Percentiles rank a stretch among this genome's conserved stretches.
Evolutionary conservation across 495 filamentous ascomycete genomes (phyloP).

Genomic region (Podospora anserina): DNA sequence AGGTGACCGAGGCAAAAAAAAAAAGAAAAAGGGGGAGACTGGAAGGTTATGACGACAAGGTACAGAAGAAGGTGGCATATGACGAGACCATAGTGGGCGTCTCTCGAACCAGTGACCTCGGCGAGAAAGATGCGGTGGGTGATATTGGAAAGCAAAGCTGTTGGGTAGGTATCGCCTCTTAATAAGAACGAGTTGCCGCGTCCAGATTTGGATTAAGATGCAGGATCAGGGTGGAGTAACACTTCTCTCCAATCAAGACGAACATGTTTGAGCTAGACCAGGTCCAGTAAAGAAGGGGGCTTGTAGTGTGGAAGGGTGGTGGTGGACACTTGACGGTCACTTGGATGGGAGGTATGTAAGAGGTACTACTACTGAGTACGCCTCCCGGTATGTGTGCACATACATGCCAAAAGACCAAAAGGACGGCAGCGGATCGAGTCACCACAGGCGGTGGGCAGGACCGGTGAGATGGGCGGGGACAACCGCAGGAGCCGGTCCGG

Average conservation of each 20-base stretch:
- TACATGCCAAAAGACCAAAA: not conserved
- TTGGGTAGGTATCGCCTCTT: constrained; percentile 16
- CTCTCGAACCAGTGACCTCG: not conserved
- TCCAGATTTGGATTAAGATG: constrained; percentile 21
- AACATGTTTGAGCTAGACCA: constrained; percentile 7
- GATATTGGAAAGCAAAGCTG: constrained; percentile 1
- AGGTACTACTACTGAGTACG: not conserved
- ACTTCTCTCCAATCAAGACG: constrained; percentile 15
- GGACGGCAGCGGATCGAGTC: not conserved
- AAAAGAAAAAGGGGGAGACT: not conserved
- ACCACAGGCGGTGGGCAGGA: not conserved
- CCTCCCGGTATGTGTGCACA: not conserved
- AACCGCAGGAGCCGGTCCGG: not conserved
- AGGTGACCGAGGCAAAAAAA: not conserved
- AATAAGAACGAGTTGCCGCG: constrained; percentile 8
- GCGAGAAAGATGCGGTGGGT: constrained; percentile 9
- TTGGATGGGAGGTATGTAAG: not conserved
- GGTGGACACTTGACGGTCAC: not conserved
- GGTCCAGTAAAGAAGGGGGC: not conserved
- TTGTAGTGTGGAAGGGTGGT: not conserved
- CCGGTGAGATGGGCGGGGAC: not conserved
- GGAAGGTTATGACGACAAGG: constrained; percentile 17
- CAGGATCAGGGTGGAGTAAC: constrained; percentile 18
- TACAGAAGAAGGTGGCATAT: constrained; percentile 11
- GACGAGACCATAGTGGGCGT: constrained; percentile 27